A percentile compares a stretch with the other conserved stretches of the same genome.
Conservation (phyloP, 805 yeast genomes). For the Ascoidea tarda region DNA sequence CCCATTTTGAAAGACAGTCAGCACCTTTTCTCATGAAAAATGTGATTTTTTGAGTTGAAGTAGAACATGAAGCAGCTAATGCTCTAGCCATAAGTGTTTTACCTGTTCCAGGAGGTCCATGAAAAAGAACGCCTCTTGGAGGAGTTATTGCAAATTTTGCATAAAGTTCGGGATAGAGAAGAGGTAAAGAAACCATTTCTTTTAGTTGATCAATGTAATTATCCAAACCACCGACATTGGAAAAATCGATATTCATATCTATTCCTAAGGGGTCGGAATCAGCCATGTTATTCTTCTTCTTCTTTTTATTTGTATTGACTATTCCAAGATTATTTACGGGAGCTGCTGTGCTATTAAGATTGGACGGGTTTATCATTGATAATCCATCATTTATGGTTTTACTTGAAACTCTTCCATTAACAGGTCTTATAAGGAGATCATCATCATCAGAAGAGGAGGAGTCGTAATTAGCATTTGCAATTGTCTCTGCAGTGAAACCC, state of each 20-base stretch:
- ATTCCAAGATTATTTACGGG: conserved; percentile 16
- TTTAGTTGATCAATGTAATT: conserved; percentile 83
- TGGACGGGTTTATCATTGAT: conserved; percentile 3
- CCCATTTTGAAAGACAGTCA: conserved; percentile 95
- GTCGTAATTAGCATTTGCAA: conserved; percentile 15
- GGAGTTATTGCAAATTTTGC: conserved; percentile 85
- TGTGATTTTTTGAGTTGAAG: conserved; percentile 74
- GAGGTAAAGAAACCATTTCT: conserved; percentile 92
- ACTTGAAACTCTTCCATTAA: conserved; percentile 7
- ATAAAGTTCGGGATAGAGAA: conserved; percentile 87
- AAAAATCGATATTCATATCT: conserved; percentile 72
- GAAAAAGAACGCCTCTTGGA: conserved; percentile 93
- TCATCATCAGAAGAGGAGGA: conserved; percentile 35
- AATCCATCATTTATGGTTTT: conserved; percentile 1
- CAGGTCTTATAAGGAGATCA: conserved; percentile 16
- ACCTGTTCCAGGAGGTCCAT: conserved; percentile 99
- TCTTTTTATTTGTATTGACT: conserved; percentile 19
- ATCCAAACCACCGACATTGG: conserved; percentile 84
- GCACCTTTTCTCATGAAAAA: conserved; percentile 99
- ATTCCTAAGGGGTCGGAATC: conserved; percentile 92
- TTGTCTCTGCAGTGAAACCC: conserved; percentile 19
- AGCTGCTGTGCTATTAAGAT: conserved; percentile 11
- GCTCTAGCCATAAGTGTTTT: conserved; percentile 97
- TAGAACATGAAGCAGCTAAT: conserved; percentile 85
- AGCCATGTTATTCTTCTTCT: conserved; percentile 50